These are phyloP conservation scores for Venturia oleaginea DNA, from an alignment of 2,329 filamentous ascomycete genomes.

Conservation along the genomic window DNA sequence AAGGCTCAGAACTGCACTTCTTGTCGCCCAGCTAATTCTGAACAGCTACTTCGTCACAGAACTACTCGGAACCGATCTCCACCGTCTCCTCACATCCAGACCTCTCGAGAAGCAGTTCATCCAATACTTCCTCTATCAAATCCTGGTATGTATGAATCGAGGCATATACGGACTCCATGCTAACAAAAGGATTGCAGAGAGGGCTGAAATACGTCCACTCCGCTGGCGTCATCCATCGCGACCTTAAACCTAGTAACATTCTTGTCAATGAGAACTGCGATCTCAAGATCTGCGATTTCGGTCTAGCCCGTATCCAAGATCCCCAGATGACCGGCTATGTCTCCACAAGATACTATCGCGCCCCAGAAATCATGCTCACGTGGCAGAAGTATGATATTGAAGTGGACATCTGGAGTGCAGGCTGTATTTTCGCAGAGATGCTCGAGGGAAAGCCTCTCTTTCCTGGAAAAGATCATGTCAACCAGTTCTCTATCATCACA, in stretches of 20 bases:
- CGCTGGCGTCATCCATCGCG: constrained; percentile 92
- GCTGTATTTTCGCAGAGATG: constrained; percentile 99
- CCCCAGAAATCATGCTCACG: constrained; percentile 98
- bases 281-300: constrained; percentile 98
- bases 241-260: constrained; percentile 98
- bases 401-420: constrained; percentile 98
- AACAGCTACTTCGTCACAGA: constrained; percentile 99
- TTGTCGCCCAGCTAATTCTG: constrained; percentile 31
- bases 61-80: constrained; percentile 90
- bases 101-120: constrained; percentile 99
- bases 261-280: constrained; percentile 99
- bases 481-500: constrained; percentile 99
- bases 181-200: constrained; percentile 49
- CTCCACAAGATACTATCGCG: constrained; percentile 96
- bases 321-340: constrained; percentile 99
- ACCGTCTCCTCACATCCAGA: constrained; percentile 87
- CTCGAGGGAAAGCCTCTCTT: constrained; percentile 96
- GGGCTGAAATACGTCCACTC: constrained; percentile 99
- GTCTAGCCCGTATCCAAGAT: constrained; percentile 92
- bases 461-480: constrained; percentile 97
- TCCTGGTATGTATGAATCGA: constrained; percentile 58
- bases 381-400: constrained; percentile 99
- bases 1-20: constrained; percentile 26
- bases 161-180: not conserved
- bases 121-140: constrained; percentile 99